These are phyloP conservation scores for Phytophthora megakarya DNA, from an alignment of 352 stramenopile species.

Conservation along the genomic window DNA sequence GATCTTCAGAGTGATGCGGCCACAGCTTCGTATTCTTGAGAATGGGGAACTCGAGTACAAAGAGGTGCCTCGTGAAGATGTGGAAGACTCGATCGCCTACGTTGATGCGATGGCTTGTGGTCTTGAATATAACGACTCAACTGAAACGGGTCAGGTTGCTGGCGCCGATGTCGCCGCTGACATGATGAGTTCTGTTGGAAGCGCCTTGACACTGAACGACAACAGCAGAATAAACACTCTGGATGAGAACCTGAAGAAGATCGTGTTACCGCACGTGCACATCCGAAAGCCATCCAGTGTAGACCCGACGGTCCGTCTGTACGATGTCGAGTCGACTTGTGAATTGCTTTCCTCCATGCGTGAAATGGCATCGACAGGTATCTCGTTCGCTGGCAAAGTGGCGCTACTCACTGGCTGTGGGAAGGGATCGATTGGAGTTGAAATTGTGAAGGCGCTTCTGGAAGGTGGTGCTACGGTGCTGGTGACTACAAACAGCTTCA, in stretches of 20 bases:
- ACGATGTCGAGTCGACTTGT: constrained; percentile 83
- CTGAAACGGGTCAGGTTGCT: constrained; percentile 30
- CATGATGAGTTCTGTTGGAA: constrained; percentile 56
- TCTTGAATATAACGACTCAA: constrained; percentile 53
- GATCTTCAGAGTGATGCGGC: constrained; percentile 56
- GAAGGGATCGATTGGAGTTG: constrained; percentile 82
- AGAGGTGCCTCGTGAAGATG: constrained; percentile 57
- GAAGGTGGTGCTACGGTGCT: constrained; percentile 88
- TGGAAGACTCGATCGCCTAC: constrained; percentile 64
- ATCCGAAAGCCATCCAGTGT: constrained; percentile 75
- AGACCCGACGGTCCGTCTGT: constrained; percentile 80
- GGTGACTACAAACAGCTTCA: constrained; percentile 85
- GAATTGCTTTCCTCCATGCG: constrained; percentile 82
- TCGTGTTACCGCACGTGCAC: constrained; percentile 74
- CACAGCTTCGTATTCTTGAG: constrained; percentile 58
- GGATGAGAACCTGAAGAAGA: constrained; percentile 50
- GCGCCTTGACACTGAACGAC: constrained; percentile 60
- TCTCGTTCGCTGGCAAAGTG: constrained; percentile 87
- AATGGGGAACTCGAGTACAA: constrained; percentile 59
- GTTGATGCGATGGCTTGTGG: constrained; percentile 70
- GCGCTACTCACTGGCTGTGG: constrained; percentile 87
- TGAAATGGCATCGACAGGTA: constrained; percentile 82
- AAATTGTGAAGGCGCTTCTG: constrained; percentile 85
- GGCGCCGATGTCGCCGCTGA: constrained; percentile 29
- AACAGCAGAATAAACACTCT: constrained; percentile 47